Base-by-base conservation (phyloP, 2,329 filamentous ascomycete genomes). In the Davidsoniella neocaledoniae region DNA sequence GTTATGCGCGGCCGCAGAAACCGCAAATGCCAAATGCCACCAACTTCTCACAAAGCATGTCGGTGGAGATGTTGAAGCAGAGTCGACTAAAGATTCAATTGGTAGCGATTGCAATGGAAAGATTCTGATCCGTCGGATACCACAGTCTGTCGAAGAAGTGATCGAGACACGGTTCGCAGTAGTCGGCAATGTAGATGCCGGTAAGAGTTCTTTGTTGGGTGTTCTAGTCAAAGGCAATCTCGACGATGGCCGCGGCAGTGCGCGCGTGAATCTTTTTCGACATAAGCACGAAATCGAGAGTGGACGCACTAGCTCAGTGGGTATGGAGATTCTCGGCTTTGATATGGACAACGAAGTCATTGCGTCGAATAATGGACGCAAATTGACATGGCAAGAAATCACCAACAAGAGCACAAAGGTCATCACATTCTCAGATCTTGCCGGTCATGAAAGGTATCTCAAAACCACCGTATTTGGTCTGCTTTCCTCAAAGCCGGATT, bases 321-420 rank as follows among this genome's bases (percentile, higher is more conserved):
- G 91, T 40, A 93, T 96, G 88, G 91, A 98, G 64, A 96, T 96
- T 54, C 87, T 96, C 82, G 91, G 91, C 2, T 98, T 95, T 58
- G 87, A 96, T 63, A 86, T 83, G 46, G 74, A 76, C 50, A 90
- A 91, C 25, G 77, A 88, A 23, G 82, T 94, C 25, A 76, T 96
- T 14, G 77, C 79, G 14, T 90, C 85, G 38, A 83, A 83, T 52
- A 83, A 81, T 0, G 90, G 87, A 1, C 77, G 91, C 62, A 86
- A 82, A 66, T 69, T 96, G 33, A 90, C 88, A 3, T 98, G 91
- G 91, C 90, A 95, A 63, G 91, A 98, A 63, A 95, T 98, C 60
- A 91, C 91, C 49, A 86, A 84, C 65, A 83, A 87, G 56, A 93
- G 86, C 58, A 83, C 90, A 46, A 98, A 98, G 70, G 88, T 98